Evolutionary conservation across 2,329 filamentous ascomycete genomes (phyloP).

Genomic region (Tricladium varicosporioides): DNA sequence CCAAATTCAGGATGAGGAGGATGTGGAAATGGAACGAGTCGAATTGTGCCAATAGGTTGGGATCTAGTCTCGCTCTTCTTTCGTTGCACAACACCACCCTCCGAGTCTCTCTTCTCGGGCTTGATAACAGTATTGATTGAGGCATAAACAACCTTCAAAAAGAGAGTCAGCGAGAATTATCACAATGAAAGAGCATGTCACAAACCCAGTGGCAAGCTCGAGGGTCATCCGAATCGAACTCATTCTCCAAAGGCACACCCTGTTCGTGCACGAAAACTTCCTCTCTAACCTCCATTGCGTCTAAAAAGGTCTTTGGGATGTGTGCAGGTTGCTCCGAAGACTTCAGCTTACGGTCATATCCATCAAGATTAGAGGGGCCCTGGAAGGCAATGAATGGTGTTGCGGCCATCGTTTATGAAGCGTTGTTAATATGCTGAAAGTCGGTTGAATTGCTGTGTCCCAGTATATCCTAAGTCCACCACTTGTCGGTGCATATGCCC

Average conservation of each 20-base stretch:
- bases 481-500: no score
- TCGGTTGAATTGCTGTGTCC: no score
- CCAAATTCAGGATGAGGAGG: slow-evolving; percentile 55
- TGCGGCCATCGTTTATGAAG: slow-evolving; percentile 21
- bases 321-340: slow-evolving; percentile 43
- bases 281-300: slow-evolving; percentile 62
- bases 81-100: slow-evolving; percentile 41
- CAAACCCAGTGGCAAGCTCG: slow-evolving; percentile 80
- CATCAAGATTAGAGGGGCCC: slow-evolving; percentile 46
- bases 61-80: slow-evolving; percentile 42
- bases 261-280: slow-evolving; percentile 62
- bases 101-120: slow-evolving; percentile 43
- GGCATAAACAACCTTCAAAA: slow-evolving; percentile 57
- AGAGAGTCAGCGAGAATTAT: not conserved
- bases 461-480: no score
- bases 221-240: slow-evolving; percentile 78
- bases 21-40: slow-evolving; percentile 61
- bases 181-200: not conserved
- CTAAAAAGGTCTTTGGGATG: slow-evolving; percentile 56
- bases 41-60: slow-evolving; percentile 32
- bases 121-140: slow-evolving; percentile 51
- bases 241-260: slow-evolving; percentile 58
- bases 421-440: no score
- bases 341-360: slow-evolving; percentile 42
- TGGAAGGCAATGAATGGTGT: slow-evolving; percentile 33